Evolutionary conservation across 2,329 filamentous ascomycete species (phyloP).

Genomic region (Ascochyta clinopodiicola): DNA sequence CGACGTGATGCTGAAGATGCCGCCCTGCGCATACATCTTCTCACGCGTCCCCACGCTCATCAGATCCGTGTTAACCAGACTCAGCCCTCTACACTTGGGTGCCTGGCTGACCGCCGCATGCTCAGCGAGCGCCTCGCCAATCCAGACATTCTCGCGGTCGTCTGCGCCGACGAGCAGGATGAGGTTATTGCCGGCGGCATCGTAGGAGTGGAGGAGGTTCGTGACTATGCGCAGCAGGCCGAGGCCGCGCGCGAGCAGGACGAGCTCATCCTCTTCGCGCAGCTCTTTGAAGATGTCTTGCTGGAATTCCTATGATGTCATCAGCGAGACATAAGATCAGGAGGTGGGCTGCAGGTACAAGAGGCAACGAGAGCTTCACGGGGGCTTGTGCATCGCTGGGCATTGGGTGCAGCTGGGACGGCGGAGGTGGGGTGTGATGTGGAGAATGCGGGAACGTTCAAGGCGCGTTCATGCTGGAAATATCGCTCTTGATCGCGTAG

Average conservation of each 20-base stretch:
- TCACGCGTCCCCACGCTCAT: slow-evolving; percentile 86
- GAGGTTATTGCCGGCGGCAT: slow-evolving; percentile 92
- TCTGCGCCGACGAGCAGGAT: slow-evolving; percentile 88
- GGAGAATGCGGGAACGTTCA: slow-evolving; percentile 22
- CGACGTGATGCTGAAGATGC: slow-evolving; percentile 94
- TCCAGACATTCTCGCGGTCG: slow-evolving; percentile 94
- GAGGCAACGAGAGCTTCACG: slow-evolving; percentile 81
- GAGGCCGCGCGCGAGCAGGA: slow-evolving; percentile 88
- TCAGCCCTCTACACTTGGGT: slow-evolving; percentile 81
- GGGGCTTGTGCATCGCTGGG: slow-evolving; percentile 57
- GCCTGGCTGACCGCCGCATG: slow-evolving; percentile 90
- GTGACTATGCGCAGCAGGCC: slow-evolving; percentile 90
- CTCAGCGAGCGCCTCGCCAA: slow-evolving; percentile 93
- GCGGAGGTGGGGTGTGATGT: slow-evolving; percentile 24
- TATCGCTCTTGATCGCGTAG: slow-evolving; percentile 26
- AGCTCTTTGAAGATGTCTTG: slow-evolving; percentile 80
- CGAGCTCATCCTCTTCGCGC: slow-evolving; percentile 88
- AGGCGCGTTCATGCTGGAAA: slow-evolving; percentile 23
- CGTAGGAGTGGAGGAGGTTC: slow-evolving; percentile 96
- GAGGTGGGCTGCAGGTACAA: slow-evolving; percentile 55
- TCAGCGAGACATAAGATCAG: slow-evolving; percentile 10
- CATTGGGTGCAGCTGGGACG: slow-evolving; percentile 38
- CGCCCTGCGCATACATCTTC: slow-evolving; percentile 88
- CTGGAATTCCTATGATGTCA: slow-evolving; percentile 74
- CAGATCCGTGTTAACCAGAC: slow-evolving; percentile 91